phyloP scores from a whole-genome alignment of 805 yeast species.

The Yamadazyma takamatsuzukensis region DNA sequence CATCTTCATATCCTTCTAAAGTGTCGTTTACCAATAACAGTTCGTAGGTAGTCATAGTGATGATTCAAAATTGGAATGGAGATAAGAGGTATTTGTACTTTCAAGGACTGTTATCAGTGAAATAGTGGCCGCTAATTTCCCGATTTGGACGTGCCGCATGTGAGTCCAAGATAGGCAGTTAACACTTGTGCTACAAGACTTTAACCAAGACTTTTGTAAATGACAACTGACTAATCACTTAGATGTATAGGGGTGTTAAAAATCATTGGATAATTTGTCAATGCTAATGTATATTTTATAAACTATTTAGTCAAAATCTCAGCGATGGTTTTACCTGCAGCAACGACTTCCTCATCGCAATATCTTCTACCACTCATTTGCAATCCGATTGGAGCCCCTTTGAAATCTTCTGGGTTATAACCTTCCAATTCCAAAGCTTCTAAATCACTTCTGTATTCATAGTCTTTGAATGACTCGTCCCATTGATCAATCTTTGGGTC shows the following conservation, averaged over 20 bases:
- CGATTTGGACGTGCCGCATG: background rate
- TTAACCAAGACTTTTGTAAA: too few relatives aligned
- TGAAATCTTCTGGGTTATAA: slow-evolving; percentile 45
- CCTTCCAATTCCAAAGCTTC: slow-evolving; percentile 46
- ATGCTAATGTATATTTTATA: background rate
- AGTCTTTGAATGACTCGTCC: slow-evolving; percentile 29
- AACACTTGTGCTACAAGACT: too few relatives aligned
- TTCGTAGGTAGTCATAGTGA: slow-evolving; percentile 7
- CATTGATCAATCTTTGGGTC: slow-evolving; percentile 52
- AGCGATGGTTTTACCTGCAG: slow-evolving; percentile 38
- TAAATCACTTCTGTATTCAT: slow-evolving; percentile 40
- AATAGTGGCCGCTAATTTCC: background rate
- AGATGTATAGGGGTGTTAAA: too few relatives aligned
- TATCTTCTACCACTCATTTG: slow-evolving; percentile 54
- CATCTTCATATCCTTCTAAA: slow-evolving; percentile 28
- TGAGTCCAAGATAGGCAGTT: too few relatives aligned
- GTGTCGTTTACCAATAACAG: slow-evolving; percentile 10
- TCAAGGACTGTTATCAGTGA: too few relatives aligned
- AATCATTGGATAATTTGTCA: too few relatives aligned
- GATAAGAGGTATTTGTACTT: too few relatives aligned
- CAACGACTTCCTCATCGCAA: slow-evolving; percentile 54
- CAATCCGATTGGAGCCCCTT: slow-evolving; percentile 52
- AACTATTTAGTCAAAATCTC: slow-evolving; percentile 16
- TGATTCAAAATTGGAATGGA: too few relatives aligned
- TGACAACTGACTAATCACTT: too few relatives aligned